A percentile compares a stretch with the other conserved stretches of the same genome.
These are phyloP conservation scores for Xylaria longipes DNA, from an alignment of 495 filamentous ascomycete species.

Conservation along the genomic window DNA sequence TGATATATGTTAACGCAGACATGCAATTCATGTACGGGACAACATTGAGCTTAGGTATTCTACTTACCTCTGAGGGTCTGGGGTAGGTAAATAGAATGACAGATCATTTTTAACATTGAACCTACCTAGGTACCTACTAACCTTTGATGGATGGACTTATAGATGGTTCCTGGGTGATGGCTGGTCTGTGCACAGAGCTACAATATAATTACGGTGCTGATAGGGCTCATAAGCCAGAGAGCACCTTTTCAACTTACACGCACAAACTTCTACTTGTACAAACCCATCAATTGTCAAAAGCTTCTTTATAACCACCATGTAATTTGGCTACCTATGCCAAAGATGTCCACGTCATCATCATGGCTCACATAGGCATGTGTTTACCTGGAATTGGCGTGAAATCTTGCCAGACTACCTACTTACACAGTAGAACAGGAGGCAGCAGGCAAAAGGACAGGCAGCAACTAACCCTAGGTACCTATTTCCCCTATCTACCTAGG, in stretches of 20 bases:
- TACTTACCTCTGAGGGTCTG: neutral
- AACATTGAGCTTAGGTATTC: neutral
- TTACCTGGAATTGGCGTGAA: neutral
- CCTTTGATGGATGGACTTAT: no score
- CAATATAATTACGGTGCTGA: neutral
- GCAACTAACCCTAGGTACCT: slow-evolving; percentile 9
- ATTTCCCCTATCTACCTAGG: neutral
- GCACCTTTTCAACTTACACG: neutral
- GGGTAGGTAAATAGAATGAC: neutral
- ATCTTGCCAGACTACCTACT: neutral
- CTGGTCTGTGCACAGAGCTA: neutral
- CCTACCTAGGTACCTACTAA: neutral
- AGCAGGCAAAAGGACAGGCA: neutral
- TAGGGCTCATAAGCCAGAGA: neutral
- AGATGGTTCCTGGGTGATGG: neutral
- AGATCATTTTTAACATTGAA: neutral
- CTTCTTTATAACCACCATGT: neutral
- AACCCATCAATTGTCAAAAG: neutral
- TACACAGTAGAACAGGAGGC: no score
- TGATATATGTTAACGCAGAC: neutral
- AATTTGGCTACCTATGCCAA: neutral
- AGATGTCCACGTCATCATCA: neutral
- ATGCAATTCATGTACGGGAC: neutral
- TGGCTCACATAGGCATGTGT: slow-evolving; percentile 3
- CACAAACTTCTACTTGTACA: neutral